phyloP scores from a whole-genome alignment of 129 eudicot genomes.

The Flaveria robusta region DNA sequence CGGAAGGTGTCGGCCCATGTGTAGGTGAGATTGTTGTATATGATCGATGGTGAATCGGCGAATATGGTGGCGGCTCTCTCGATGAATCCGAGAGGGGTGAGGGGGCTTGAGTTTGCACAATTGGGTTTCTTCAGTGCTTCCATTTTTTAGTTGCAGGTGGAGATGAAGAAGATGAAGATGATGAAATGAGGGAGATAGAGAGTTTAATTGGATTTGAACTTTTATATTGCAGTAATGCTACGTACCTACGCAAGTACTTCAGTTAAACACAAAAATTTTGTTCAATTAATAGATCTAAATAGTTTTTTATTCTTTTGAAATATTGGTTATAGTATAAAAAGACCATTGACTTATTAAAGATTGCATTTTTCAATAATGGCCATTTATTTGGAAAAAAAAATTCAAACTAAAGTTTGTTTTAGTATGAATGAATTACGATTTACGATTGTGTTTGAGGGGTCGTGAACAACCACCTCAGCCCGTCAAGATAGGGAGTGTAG shows the following conservation, averaged over 20 bases:
- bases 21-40: constrained; percentile 47
- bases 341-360: too few relatives aligned
- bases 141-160: constrained; percentile 18
- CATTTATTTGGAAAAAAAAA: too few relatives aligned
- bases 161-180: not conserved
- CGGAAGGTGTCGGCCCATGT: constrained; percentile 59
- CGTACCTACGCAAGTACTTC: not conserved
- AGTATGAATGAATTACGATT: too few relatives aligned
- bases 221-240: not conserved
- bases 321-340: too few relatives aligned
- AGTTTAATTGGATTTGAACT: not conserved
- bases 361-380: too few relatives aligned
- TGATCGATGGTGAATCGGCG: constrained; percentile 53
- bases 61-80: constrained; percentile 67
- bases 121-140: constrained; percentile 37
- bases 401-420: too few relatives aligned
- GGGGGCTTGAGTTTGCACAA: constrained; percentile 57
- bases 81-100: constrained; percentile 61
- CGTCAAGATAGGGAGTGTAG: too few relatives aligned
- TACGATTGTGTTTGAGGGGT: too few relatives aligned
- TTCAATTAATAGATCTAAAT: too few relatives aligned
- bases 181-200: not conserved
- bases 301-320: too few relatives aligned
- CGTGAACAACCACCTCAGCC: too few relatives aligned
- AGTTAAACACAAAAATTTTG: too few relatives aligned